Conservation (phyloP, 176 grass and related monocot species). For the Zea luxurians region DNA sequence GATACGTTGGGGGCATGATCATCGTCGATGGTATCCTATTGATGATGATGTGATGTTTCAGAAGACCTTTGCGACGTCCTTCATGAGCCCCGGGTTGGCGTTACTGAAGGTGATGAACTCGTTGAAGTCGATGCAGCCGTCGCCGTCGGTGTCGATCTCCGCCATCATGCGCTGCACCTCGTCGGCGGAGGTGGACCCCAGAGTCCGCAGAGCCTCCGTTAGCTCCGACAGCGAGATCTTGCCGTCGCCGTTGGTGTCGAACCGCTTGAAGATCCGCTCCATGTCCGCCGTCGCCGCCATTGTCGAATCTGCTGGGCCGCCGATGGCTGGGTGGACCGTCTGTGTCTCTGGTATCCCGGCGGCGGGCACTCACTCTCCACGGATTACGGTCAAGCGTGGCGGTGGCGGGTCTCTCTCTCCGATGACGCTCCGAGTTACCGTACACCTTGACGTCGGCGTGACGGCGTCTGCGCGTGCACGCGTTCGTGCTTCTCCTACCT, state of each 20-base stretch:
- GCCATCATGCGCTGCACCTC: constrained; percentile 91
- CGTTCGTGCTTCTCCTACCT: no score
- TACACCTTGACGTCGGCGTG: background rate
- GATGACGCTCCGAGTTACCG: background rate
- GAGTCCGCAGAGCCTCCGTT: constrained; percentile 68
- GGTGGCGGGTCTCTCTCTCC: background rate
- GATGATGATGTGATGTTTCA: constrained; percentile 4
- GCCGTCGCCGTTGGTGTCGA: constrained; percentile 79
- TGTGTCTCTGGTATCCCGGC: background rate
- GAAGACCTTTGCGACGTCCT: constrained; percentile 94
- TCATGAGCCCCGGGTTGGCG: constrained; percentile 86
- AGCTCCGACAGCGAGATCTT: constrained; percentile 84
- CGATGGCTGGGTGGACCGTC: background rate
- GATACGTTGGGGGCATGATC: background rate
- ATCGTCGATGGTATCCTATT: background rate
- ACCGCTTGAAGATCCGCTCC: constrained; percentile 86
- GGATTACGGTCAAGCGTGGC: no score
- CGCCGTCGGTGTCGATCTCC: constrained; percentile 91
- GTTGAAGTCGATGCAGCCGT: constrained; percentile 74
- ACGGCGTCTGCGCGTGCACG: background rate
- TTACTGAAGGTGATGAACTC: constrained; percentile 90
- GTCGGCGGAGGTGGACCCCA: constrained; percentile 76
- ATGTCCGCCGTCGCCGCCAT: constrained; percentile 52
- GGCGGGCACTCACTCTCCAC: no score
- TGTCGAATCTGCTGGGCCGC: no score